Evolutionary conservation across 2,329 filamentous ascomycete genomes (phyloP), one percentile per base, ranked within the genome.

Genomic region (Acrocalymma vagum): DNA sequence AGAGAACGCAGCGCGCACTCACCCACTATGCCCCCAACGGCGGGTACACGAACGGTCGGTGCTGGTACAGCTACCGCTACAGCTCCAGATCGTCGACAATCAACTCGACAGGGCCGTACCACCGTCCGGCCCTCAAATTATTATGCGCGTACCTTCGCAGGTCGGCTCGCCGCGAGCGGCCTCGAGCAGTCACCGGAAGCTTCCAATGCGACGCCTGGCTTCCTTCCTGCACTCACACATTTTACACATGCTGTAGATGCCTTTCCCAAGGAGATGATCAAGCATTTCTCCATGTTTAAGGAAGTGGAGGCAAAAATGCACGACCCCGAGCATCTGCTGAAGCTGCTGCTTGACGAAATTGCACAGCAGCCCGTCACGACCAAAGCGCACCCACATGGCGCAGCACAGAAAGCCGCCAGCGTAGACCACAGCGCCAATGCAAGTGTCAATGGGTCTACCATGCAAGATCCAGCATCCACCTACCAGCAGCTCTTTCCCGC

Each of bases 301-400:
- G 94, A 99, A 74, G 94, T 97, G 31, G 94, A 99, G 75, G 93
- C 93, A 50, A 99, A 99, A 74, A 88, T 95, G 52, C 94, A 92
- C 72, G 85, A 85, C 17, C 88, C 94, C 6, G 90, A 96, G 68
- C 87, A 94, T 58, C 82, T 86, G 62, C 80, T 99, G 43, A 85
- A 87, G 63, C 81, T 87, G 63, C 79, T 95, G 48, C 82, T 95
- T 58, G 79, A 85, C 47, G 79, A 79, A 37, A 83, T 88, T 26
- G 69, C 73, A 42, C 63, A 66, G 25, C 68, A 74, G 39, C 75
- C 75, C 24, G 68, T 75, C 20, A 74, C 77, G 25, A 65, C 67
- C 29, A 55, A 52, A 23, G 54, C 59, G 5, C 56, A 69, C 51
- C 57, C 57, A 32, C 53, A 44, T 32, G 48, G 55, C 16, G 31